These are phyloP conservation scores for Orychophragmus violaceus DNA, from an alignment of 345 rosid species.

Conservation along the genomic window DNA sequence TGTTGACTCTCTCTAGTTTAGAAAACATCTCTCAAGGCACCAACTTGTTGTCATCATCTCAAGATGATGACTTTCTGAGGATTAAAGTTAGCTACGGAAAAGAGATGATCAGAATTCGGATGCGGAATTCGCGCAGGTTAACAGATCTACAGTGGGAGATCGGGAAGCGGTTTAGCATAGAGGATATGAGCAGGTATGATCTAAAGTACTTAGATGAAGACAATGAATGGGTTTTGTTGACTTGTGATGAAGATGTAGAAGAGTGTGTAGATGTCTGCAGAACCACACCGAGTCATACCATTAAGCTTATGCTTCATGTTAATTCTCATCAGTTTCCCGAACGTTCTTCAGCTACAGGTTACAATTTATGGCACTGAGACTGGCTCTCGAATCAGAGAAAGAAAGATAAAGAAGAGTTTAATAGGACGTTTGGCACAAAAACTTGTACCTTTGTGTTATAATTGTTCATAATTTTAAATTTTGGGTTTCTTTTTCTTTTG, in stretches of 20 bases:
- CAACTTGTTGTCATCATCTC: slow-evolving; percentile 26
- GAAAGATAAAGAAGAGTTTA: background rate
- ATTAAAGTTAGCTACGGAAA: slow-evolving; percentile 59
- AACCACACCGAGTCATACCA: slow-evolving; percentile 45
- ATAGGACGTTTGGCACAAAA: slow-evolving; percentile 13
- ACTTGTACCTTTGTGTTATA: slow-evolving; percentile 5
- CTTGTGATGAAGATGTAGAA: slow-evolving; percentile 83
- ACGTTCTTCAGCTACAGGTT: slow-evolving; percentile 35
- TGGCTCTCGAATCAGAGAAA: background rate
- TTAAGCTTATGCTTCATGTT: slow-evolving; percentile 57
- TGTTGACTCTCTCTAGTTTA: slow-evolving; percentile 25
- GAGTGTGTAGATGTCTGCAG: slow-evolving; percentile 69
- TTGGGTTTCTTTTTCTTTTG: background rate
- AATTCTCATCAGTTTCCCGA: slow-evolving; percentile 47
- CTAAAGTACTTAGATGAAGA: slow-evolving; percentile 94
- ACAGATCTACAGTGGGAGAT: slow-evolving; percentile 60
- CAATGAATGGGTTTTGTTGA: slow-evolving; percentile 81
- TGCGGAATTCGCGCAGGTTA: slow-evolving; percentile 45
- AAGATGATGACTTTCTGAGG: slow-evolving; percentile 46
- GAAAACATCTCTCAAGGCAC: slow-evolving; percentile 30
- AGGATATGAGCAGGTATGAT: slow-evolving; percentile 48
- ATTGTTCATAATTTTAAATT: slow-evolving; percentile 14
- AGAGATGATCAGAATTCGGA: slow-evolving; percentile 62
- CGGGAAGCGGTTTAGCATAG: slow-evolving; percentile 55
- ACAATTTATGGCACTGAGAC: slow-evolving; percentile 32